Percentiles rank a stretch among this genome's conserved stretches.
Evolutionary conservation across 2,329 filamentous ascomycete species (phyloP).

Genomic region (Pseudohalonectria lignicola): DNA sequence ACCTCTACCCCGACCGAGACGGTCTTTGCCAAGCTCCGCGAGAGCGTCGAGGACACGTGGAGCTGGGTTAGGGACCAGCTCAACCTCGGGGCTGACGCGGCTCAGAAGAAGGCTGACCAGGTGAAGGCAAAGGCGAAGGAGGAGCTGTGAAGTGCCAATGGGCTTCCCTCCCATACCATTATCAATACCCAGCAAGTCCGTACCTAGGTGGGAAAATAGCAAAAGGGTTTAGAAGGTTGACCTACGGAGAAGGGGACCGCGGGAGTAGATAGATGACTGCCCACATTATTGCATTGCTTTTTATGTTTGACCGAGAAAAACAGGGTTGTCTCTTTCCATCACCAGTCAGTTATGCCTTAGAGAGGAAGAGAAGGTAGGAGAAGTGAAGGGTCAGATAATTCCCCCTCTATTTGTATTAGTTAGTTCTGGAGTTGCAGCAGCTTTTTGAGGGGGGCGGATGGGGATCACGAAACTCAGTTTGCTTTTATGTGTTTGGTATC

Average conservation of each 20-base stretch:
- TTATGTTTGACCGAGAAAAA: too few relatives aligned
- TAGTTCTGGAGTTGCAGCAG: too few relatives aligned
- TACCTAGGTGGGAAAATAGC: too few relatives aligned
- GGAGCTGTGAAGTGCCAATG: constrained; percentile 30
- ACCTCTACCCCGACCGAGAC: constrained; percentile 55
- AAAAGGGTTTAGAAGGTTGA: not conserved
- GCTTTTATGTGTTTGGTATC: not conserved
- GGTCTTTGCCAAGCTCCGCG: constrained; percentile 51
- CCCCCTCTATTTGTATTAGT: not conserved
- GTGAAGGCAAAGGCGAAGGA: constrained; percentile 27
- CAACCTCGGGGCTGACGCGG: constrained; percentile 32
- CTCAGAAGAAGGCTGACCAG: constrained; percentile 33
- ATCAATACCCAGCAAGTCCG: not conserved
- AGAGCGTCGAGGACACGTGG: constrained; percentile 33
- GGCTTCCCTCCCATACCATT: not conserved
- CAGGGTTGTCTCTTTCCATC: too few relatives aligned
- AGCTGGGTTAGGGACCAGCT: constrained; percentile 42
- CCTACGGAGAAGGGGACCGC: not conserved
- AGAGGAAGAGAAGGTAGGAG: too few relatives aligned
- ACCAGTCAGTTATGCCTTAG: too few relatives aligned
- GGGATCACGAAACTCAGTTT: not conserved
- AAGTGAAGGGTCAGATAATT: too few relatives aligned
- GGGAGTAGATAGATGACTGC: too few relatives aligned
- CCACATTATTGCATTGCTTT: too few relatives aligned
- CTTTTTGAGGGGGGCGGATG: not conserved